Evolutionary conservation across 768 basidiomycete species (phyloP), one percentile per base, ranked within the genome.

Genomic region (Collybia sordida): DNA sequence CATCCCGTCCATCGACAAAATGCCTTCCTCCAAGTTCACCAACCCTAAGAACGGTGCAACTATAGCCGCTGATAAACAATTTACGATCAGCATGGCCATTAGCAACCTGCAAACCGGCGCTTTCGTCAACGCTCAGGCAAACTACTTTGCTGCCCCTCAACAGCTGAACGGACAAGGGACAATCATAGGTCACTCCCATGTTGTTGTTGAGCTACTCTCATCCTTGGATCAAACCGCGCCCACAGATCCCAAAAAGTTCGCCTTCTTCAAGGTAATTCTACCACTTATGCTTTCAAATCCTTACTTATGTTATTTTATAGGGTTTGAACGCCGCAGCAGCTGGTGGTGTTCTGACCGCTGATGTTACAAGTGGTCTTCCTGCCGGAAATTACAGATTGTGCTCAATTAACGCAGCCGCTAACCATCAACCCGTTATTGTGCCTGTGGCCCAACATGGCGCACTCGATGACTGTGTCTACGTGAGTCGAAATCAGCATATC

Each of bases 401-500:
- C 52, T 78, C 80, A 4, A 84, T 85, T 64, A 80, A 80, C 58
- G 59, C 75, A 24, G 71, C 77, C 14, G 59, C 77, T 9, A 86
- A 86, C 65, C 83, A 87, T 56, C 77, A 79, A 55, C 83, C 79
- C 3, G 75, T 68, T 42, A 65, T 84, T 49, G 81, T 78, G 38
- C 72, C 83, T 15, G 63, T 86, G 41, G 83, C 79, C 15, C 83
- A 82, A 56, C 86, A 82, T 54, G 83, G 84, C 51, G 64, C 68
- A 18, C 59, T 83, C 25, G 82, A 86, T 61, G 85, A 88, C 59
- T 71, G 69, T 43, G 61, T 80, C 64, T 86, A 86, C 65, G 79
- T 84, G 53, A 55, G 78, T 72, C 36, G 3, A 35, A 19, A 37
- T 47, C 52, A 17, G 21, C 31, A 28, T 54, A 37, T 6, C 44